Conservation (phyloP, 2,329 filamentous ascomycete genomes). For the Atkinsonella texensis region DNA sequence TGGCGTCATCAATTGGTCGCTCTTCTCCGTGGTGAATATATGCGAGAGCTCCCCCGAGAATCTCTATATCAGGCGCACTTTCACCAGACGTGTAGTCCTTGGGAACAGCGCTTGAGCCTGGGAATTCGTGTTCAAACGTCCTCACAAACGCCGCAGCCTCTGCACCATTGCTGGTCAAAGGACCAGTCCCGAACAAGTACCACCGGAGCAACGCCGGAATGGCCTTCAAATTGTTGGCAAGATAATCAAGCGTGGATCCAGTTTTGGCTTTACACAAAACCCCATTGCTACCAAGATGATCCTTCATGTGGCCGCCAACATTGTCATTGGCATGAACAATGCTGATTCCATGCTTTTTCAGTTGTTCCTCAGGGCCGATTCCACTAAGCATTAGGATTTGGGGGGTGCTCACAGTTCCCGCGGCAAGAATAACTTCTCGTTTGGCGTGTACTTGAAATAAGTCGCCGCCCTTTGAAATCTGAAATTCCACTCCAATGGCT, state of each 20-base stretch:
- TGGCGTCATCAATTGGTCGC: not conserved
- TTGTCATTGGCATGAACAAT: constrained; percentile 45
- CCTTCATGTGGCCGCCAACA: constrained; percentile 41
- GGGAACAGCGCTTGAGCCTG: constrained; percentile 3
- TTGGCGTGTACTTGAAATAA: constrained; percentile 19
- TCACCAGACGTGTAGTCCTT: constrained; percentile 10
- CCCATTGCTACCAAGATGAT: constrained; percentile 12
- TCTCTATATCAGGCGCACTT: constrained; percentile 10
- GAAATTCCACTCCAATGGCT: constrained; percentile 10
- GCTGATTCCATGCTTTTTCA: constrained; percentile 3
- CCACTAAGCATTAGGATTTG: constrained; percentile 5
- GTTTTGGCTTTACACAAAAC: constrained; percentile 9
- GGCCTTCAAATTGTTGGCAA: constrained; percentile 7
- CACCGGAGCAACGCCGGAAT: constrained; percentile 9
- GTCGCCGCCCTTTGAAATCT: constrained; percentile 5
- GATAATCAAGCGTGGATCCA: constrained; percentile 9
- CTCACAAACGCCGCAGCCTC: constrained; percentile 11
- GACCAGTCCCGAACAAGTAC: constrained; percentile 9
- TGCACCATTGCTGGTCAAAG: constrained; percentile 10
- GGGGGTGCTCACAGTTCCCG: constrained; percentile 4
- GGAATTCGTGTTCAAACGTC: constrained; percentile 7
- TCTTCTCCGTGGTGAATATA: constrained; percentile 12
- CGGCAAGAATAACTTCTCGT: constrained; percentile 5
- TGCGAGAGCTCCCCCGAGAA: constrained; percentile 8
- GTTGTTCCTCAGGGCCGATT: constrained; percentile 3